A percentile compares a stretch with the other conserved stretches of the same genome.
These are phyloP conservation scores for Grammothele lineata DNA, from an alignment of 768 basidiomycete species.

Conservation along the genomic window DNA sequence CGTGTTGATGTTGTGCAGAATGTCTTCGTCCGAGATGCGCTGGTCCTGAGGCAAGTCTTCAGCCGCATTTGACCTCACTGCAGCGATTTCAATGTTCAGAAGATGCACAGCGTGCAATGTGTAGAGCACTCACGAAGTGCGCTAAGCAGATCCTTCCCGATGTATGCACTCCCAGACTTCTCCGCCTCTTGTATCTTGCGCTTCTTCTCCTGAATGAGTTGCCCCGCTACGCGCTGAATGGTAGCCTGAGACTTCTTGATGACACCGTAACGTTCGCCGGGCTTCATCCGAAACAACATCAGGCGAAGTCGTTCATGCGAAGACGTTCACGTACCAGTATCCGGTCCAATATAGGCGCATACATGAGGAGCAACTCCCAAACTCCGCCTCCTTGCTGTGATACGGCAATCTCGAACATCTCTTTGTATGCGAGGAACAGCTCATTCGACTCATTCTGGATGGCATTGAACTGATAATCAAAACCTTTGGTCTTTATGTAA, in stretches of 20 bases:
- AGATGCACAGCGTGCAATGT: background rate
- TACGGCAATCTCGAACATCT: slow-evolving; percentile 76
- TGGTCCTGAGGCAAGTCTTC: slow-evolving; percentile 63
- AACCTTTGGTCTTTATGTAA: slow-evolving; percentile 42
- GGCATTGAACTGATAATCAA: slow-evolving; percentile 84
- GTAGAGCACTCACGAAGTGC: slow-evolving; percentile 55
- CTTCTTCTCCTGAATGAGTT: slow-evolving; percentile 78
- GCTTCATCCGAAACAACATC: slow-evolving; percentile 45
- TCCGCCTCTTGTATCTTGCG: slow-evolving; percentile 59
- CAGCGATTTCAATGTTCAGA: background rate
- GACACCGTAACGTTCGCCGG: slow-evolving; percentile 34
- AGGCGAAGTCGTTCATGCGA: too few relatives aligned
- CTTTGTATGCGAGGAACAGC: slow-evolving; percentile 74
- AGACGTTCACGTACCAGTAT: slow-evolving; percentile 47
- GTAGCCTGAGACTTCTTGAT: slow-evolving; percentile 54
- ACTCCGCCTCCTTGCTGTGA: slow-evolving; percentile 52
- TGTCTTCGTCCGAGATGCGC: slow-evolving; percentile 83
- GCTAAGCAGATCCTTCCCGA: slow-evolving; percentile 73
- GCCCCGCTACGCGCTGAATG: slow-evolving; percentile 68
- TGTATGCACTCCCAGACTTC: slow-evolving; percentile 44
- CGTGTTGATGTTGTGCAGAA: slow-evolving; percentile 81
- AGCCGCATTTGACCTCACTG: slow-evolving; percentile 83
- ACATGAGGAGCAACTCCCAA: slow-evolving; percentile 47
- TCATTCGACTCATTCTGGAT: slow-evolving; percentile 77
- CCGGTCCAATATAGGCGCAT: slow-evolving; percentile 50